Base-by-base conservation (phyloP, 306 rosid species). In the Citrullus colocynthis region DNA sequence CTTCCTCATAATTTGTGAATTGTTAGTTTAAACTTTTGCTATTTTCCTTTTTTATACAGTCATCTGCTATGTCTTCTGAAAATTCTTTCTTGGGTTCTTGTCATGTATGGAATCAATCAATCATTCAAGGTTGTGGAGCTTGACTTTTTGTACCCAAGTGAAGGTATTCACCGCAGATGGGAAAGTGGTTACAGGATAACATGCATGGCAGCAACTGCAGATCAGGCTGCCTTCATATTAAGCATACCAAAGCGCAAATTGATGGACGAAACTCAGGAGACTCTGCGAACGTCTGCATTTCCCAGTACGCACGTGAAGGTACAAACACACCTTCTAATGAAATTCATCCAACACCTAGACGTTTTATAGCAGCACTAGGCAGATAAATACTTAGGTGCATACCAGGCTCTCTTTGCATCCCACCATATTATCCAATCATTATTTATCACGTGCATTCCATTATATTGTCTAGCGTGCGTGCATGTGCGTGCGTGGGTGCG, bases 291-390 rank as follows among this genome's bases (percentile, higher is more conserved):
- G 52, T 85, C 98, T 84, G 98, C 98, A 78, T 93, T 93, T 78
- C 98, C 98, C 15, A 93, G 97, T 86, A 91, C 95, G 79, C 98
- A 93, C 82, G 97, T 93, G 48, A 93, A 93, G 98, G 98, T 93
- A 85, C 41, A 37, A 45, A 71, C 73, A 75, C 49, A 52, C 30
- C 79, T 77, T 52, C 51, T 59, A 70, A 45, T 12, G 37, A 18
- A 57, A 54, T 21, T 75, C 24, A 30, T 57, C 66, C 24, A 45
- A 41, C 48, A 14, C 18, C 44, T 57, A 57, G 5, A 28, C 12
- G 2, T 74, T 74, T 73, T 24, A 24, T 49, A 32, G 21, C 28
- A 24, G 14, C 7, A 67, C 36, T 32, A 32, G 2, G 36, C 4
- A 36, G 39, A 36, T 3, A 36, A 36, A 5, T 36, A 36, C 39